Evolutionary conservation across 1,284 basidiomycete genomes (phyloP).

Genomic region (Malassezia sympodialis): DNA sequence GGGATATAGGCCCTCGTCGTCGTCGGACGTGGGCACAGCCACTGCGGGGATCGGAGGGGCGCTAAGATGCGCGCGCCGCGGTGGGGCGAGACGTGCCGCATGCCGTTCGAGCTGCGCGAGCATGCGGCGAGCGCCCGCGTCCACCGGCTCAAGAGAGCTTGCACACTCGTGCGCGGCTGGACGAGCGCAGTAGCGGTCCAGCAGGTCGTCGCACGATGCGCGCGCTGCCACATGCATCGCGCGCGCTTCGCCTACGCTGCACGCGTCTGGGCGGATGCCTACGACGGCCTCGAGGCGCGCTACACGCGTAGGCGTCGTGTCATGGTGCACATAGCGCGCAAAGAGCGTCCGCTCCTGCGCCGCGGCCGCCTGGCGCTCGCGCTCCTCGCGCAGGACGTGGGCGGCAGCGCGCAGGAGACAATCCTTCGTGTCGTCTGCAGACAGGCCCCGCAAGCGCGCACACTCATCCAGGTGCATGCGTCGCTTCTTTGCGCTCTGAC

Average conservation of each 20-base stretch:
- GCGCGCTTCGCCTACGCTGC: background rate
- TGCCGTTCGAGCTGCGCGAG: background rate
- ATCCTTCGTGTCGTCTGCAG: background rate
- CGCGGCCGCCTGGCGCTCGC: background rate
- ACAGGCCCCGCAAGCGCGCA: background rate
- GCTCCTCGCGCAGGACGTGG: background rate
- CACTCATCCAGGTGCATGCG: conserved; percentile 9
- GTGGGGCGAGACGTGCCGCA: background rate
- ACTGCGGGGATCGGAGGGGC: background rate
- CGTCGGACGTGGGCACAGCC: background rate
- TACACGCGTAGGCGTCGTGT: background rate
- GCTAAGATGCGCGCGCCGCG: background rate
- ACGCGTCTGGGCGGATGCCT: background rate
- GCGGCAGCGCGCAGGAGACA: background rate
- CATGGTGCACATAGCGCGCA: background rate
- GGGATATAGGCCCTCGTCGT: background rate
- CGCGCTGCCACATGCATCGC: background rate
- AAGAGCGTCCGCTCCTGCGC: background rate
- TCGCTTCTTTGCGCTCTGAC: conserved; percentile 2
- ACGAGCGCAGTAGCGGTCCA: background rate
- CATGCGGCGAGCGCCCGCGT: background rate
- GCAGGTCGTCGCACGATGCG: background rate
- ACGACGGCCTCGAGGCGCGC: background rate
- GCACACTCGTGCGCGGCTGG: background rate
- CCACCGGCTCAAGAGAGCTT: background rate